Conservation (phyloP, 129 eudicot genomes). For the Ambrosia trifida region DNA sequence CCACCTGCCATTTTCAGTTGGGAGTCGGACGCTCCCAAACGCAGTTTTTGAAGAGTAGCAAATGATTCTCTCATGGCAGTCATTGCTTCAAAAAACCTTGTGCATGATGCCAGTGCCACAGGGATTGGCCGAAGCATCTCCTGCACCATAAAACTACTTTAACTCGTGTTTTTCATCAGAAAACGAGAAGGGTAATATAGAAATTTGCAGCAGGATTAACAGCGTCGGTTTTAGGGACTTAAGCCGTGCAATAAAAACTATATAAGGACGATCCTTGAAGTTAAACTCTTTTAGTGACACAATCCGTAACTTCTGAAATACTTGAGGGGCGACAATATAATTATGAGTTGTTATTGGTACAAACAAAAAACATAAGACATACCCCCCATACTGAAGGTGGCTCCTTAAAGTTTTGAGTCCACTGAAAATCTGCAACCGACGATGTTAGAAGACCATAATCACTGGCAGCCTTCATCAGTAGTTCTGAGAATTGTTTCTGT, state of each 20-base stretch:
- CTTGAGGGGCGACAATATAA: neutral
- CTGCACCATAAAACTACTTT: constrained; percentile 33
- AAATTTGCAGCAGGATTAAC: neutral
- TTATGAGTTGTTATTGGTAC: neutral
- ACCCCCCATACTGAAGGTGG: constrained; percentile 99
- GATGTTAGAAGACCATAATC: constrained; percentile 92
- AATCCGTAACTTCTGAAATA: neutral
- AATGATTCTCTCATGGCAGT: constrained; percentile 97
- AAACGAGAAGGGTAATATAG: neutral
- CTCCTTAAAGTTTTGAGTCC: constrained; percentile 96
- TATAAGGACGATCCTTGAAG: neutral
- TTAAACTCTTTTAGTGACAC: neutral
- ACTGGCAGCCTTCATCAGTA: constrained; percentile 92
- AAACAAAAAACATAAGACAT: constrained; percentile 26
- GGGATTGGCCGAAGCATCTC: constrained; percentile 99
- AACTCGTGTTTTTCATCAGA: neutral
- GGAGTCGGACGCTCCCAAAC: constrained; percentile 51
- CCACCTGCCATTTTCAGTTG: constrained; percentile 32
- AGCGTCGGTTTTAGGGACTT: neutral
- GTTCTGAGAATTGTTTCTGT: constrained; percentile 97
- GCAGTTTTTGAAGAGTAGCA: constrained; percentile 76
- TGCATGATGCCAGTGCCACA: constrained; percentile 94
- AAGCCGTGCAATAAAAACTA: neutral
- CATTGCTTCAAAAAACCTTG: constrained; percentile 95
- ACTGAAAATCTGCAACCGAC: constrained; percentile 86